A percentile compares a stretch with the other conserved stretches of the same genome.
These are phyloP conservation scores for Fusarium redolens DNA, from an alignment of 2,329 filamentous ascomycete species.

Conservation along the genomic window DNA sequence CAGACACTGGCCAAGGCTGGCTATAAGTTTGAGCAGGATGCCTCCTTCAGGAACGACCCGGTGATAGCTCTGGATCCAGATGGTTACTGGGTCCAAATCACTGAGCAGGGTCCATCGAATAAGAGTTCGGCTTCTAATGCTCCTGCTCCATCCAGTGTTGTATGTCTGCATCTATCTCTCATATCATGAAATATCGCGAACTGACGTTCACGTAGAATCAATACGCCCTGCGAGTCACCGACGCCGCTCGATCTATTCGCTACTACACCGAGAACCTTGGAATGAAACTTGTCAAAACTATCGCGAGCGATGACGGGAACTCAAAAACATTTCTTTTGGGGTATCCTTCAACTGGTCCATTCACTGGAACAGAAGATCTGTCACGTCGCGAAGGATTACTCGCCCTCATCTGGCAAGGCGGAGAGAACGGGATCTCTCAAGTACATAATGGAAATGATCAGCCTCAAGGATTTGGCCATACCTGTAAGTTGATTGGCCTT, in stretches of 20 bases:
- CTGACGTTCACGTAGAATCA: neutral
- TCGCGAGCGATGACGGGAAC: fast-evolving
- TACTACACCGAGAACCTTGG: neutral
- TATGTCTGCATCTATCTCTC: neutral
- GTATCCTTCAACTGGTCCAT: neutral
- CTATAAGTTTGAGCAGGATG: neutral
- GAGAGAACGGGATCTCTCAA: neutral
- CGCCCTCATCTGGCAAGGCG: neutral
- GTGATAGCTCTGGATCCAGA: neutral
- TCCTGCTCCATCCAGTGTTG: neutral
- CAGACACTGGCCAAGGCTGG: neutral
- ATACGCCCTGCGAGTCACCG: neutral
- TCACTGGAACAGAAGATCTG: neutral
- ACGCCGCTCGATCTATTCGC: neutral
- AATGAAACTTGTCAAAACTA: neutral
- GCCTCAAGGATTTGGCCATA: neutral
- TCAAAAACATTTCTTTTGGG: neutral
- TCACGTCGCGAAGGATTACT: neutral
- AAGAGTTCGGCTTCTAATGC: neutral
- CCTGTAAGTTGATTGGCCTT: neutral
- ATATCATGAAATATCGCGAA: neutral
- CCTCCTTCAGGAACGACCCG: too few species aligned
- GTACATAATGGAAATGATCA: neutral
- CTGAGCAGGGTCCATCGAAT: neutral
- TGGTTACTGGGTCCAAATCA: neutral